Evolutionary conservation across 83 land plant genomes (phyloP), one percentile per base, ranked within the genome.

Genomic region (Picea abies): DNA sequence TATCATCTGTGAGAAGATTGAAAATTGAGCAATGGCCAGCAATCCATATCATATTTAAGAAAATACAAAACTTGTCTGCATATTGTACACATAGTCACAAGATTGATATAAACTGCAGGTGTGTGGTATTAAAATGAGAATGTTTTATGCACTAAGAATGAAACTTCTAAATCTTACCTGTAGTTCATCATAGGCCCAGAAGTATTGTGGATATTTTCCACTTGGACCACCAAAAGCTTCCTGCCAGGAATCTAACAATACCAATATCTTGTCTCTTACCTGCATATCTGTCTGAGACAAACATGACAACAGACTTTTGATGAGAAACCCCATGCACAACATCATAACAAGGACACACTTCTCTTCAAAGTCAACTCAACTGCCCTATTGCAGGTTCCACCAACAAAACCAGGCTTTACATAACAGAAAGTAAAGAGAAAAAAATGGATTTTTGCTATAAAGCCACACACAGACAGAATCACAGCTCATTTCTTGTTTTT

Each of bases 191-290:
- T 80, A 86, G 0, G 90, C 90, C 84, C 80, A 83, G 73, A 60
- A 89, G 49, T 87, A 89, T 19, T 89, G 90, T 22, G 90, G 90
- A 87, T 86, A 87, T 80, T 89, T 87, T 78, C 90, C 90, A 39
- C 80, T 58, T 58, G 90, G 84, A 58, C 90, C 90, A 66, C 90
- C 90, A 84, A 89, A 89, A 68, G 90, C 90, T 79, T 89, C 90
- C 79, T 86, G 90, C 90, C 90, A 89, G 65, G 90, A 84, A 75
- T 83, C 85, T 44, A 89, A 69, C 82, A 94, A 80, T 8, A 81
- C 84, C 81, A 94, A 82, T 29, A 94, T 86, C 85, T 94, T 94
- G 56, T 93, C 91, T 81, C 96, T 89, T 70, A 94, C 93, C 52
- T 86, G 83, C 96, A 91, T 88, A 82, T 94, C 97, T 16, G 91